A percentile compares a stretch with the other conserved stretches of the same genome.
Conservation (phyloP, 176 grass and related monocot genomes). For the Rhipidocladum racemiflorum region DNA sequence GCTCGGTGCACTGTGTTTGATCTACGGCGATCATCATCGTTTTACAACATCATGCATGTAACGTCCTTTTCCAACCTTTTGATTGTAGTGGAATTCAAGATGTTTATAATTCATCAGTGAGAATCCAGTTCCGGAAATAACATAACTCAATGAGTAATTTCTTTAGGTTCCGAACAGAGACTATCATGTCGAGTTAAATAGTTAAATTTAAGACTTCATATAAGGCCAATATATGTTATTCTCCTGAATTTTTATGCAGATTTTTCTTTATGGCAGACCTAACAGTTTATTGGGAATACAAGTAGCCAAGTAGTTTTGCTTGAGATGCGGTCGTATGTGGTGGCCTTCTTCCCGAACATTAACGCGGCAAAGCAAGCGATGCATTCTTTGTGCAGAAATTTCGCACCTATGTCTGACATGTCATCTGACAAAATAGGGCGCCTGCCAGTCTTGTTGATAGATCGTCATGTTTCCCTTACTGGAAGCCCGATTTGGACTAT, state of each 20-base stretch:
- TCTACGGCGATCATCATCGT: too few species aligned
- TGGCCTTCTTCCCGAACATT: constrained; percentile 24
- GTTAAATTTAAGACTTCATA: neutral
- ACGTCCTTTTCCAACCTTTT: neutral
- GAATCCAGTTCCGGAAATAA: neutral
- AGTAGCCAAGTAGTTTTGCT: neutral
- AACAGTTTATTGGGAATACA: constrained; percentile 10
- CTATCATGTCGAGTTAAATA: neutral
- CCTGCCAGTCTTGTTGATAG: constrained; percentile 13
- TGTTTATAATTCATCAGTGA: neutral
- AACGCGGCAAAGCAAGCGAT: constrained; percentile 17
- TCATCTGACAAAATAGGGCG: constrained; percentile 21
- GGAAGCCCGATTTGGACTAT: constrained; percentile 24
- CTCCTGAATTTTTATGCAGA: neutral
- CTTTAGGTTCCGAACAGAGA: neutral
- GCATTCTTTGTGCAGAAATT: constrained; percentile 37
- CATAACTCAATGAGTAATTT: neutral
- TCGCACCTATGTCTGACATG: constrained; percentile 1
- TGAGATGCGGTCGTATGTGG: constrained; percentile 30
- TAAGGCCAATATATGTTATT: neutral
- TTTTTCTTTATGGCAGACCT: neutral
- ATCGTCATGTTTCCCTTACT: constrained; percentile 25
- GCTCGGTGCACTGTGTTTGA: too few species aligned
- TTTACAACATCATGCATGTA: too few species aligned
- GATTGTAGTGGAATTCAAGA: neutral